Evolutionary conservation across 2,329 filamentous ascomycete species (phyloP), one percentile per base, ranked within the genome.

Genomic region (Arthrinium phaeospermum): DNA sequence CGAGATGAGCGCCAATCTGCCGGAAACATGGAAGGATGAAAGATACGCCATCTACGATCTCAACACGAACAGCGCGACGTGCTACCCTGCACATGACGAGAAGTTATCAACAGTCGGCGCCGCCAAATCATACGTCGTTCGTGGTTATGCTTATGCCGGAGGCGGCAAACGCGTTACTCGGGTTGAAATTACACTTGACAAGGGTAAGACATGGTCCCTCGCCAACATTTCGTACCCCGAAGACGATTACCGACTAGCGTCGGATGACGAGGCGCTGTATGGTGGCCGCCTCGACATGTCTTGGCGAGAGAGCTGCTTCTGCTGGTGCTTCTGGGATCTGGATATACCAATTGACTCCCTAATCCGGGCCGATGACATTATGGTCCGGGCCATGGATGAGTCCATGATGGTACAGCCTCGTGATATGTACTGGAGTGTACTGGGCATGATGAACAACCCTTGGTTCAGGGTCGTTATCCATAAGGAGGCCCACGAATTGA

Each of bases 391-490:
- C 5, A 97, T 98, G 94, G 95, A 98, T 76, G 95, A 98, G 75
- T 89, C 92, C 71, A 92, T 98, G 90, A 94, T 93, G 81, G 85
- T 94, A 0, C 94, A 97, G 80, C 95, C 95, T 5, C 88, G 94
- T 74, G 95, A 98, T 78, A 96, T 98, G 94, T 98, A 98, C 83
- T 98, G 95, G 95, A 95, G 91, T 73, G 94, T 97, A 2, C 84
- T 98, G 51, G 95, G 95, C 0, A 98, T 98, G 95, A 98, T 98
- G 95, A 98, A 98, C 83, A 98, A 98, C 77, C 93, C 94, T 0
- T 98, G 95, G 95, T 98, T 93, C 81, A 88, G 95, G 6, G 89
- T 98, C 0, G 90, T 91, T 1, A 93, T 98, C 71, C 89, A 90
- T 70, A 91, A 91, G 71, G 91, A 95, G 73, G 86, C 86, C 0